Percentiles rank a stretch among this genome's conserved stretches.
phyloP scores from a whole-genome alignment of 1,284 basidiomycete genomes.

The Puccinia brachypodii region DNA sequence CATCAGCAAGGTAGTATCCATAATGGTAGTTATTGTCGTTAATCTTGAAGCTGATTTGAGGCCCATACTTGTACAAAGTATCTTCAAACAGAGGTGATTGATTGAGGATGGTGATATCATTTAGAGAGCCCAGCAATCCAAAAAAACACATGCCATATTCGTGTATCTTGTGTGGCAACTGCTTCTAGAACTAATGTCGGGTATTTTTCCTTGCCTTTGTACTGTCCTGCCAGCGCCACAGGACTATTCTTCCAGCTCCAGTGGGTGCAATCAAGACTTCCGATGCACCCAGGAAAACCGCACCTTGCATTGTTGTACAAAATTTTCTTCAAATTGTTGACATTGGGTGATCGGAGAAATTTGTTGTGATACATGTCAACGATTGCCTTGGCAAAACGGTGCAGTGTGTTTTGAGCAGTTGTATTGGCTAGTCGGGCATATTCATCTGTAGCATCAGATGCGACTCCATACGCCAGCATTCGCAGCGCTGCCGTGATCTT shows the following conservation, averaged over 20 bases:
- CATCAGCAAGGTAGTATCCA: too few species aligned
- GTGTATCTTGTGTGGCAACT: background rate
- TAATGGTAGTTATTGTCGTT: constrained; percentile 1
- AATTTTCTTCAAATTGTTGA: background rate
- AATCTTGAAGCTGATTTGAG: background rate
- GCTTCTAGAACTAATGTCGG: constrained; percentile 8
- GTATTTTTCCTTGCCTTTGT: constrained; percentile 7
- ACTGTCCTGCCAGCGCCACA: too few species aligned
- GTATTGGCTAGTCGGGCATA: background rate
- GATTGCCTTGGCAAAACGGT: constrained; percentile 5
- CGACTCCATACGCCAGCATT: background rate
- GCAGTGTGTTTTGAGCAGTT: background rate
- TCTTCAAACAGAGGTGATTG: too few species aligned
- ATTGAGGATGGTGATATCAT: background rate
- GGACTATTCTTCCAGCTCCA: too few species aligned
- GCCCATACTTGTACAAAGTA: background rate
- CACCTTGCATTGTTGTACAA: background rate
- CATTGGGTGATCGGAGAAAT: background rate
- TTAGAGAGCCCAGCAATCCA: constrained; percentile 5
- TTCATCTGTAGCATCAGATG: background rate
- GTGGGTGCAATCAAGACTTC: constrained; percentile 17
- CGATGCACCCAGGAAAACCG: constrained; percentile 8
- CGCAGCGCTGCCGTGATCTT: background rate
- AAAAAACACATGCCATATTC: constrained; percentile 8
- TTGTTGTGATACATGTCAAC: background rate